A percentile compares a stretch with the other conserved stretches of the same genome.
These are phyloP conservation scores for Cercospora sesami DNA, from an alignment of 2,329 filamentous ascomycete species.

Conservation along the genomic window DNA sequence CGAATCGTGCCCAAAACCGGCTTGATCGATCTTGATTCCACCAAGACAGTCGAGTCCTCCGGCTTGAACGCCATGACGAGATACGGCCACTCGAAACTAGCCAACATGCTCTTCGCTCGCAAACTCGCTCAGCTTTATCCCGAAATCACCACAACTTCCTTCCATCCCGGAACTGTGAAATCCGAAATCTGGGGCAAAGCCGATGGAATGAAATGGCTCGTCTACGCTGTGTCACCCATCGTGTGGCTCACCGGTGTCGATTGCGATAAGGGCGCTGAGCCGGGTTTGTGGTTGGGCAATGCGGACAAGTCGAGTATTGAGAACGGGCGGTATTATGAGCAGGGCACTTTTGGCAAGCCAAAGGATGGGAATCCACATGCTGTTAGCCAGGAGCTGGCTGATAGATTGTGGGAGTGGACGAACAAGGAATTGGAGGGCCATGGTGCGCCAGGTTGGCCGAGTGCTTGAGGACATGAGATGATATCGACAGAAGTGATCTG, in stretches of 20 bases:
- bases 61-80: conserved; percentile 14
- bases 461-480: background rate
- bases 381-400: conserved; percentile 27
- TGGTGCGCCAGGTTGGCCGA: conserved; percentile 23
- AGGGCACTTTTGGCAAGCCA: conserved; percentile 25
- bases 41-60: conserved; percentile 23
- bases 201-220: conserved; percentile 15
- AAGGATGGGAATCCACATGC: conserved; percentile 13
- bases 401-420: conserved; percentile 37
- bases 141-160: conserved; percentile 44
- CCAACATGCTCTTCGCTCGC: conserved; percentile 50
- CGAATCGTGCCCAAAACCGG: conserved; percentile 1
- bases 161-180: conserved; percentile 54
- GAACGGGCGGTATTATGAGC: conserved; percentile 34
- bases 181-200: conserved; percentile 44
- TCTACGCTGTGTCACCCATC: background rate
- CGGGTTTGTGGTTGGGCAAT: conserved; percentile 33
- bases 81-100: conserved; percentile 54
- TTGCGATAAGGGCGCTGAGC: conserved; percentile 27
- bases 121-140: conserved; percentile 49
- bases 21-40: conserved; percentile 10
- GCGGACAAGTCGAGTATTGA: conserved; percentile 26
- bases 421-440: conserved; percentile 29
- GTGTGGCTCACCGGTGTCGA: conserved; percentile 16
- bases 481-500: background rate